phyloP scores from a whole-genome alignment of 805 yeast genomes.

The Nakazawaea ishiwadae region DNA sequence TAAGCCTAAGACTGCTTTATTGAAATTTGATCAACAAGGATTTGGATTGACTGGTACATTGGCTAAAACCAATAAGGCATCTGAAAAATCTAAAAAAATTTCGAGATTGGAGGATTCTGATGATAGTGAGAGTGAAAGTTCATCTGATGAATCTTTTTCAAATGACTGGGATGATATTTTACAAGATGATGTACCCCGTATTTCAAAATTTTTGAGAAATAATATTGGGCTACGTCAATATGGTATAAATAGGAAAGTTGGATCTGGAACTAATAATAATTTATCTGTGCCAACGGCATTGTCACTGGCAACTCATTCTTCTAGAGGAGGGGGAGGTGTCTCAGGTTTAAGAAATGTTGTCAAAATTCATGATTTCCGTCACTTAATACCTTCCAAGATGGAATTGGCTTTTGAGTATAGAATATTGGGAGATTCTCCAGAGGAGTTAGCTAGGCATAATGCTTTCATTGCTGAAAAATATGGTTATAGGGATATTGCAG shows the following conservation, averaged over 20 bases:
- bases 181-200: conserved; percentile 48
- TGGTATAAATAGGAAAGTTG: background rate
- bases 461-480: conserved; percentile 61
- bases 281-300: conserved; percentile 35
- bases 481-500: conserved; percentile 59
- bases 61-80: conserved; percentile 19
- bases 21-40: conserved; percentile 52
- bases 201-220: conserved; percentile 46
- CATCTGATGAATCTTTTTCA: conserved; percentile 54
- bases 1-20: conserved; percentile 34
- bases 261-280: conserved; percentile 6
- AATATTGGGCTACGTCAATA: conserved; percentile 24
- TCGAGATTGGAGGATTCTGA: conserved; percentile 10
- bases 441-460: conserved; percentile 62
- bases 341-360: conserved; percentile 50
- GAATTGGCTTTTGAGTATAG: conserved; percentile 66
- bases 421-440: conserved; percentile 60
- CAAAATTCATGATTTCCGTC: conserved; percentile 56
- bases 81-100: conserved; percentile 5
- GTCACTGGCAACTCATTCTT: conserved; percentile 22
- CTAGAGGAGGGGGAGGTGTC: conserved; percentile 18
- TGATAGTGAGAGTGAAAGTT: conserved; percentile 1
- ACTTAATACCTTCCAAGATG: conserved; percentile 70
- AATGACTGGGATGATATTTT: conserved; percentile 68
- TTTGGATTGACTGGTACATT: conserved; percentile 34